A percentile compares a stretch with the other conserved stretches of the same genome.
phyloP scores from a whole-genome alignment of 768 basidiomycete species.

The Mycena kentingensis region DNA sequence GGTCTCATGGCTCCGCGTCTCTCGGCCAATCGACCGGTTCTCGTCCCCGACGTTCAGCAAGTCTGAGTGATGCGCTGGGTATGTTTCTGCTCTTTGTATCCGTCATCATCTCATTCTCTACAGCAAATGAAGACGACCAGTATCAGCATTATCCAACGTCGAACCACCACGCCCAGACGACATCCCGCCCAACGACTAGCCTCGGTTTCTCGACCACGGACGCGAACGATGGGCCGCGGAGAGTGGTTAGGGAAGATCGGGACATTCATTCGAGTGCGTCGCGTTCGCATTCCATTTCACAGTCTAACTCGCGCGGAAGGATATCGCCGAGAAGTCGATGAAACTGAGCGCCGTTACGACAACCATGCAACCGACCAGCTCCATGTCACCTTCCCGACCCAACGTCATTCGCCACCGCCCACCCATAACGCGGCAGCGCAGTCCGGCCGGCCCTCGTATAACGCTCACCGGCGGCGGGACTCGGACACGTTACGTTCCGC shows the following conservation, averaged over 20 bases:
- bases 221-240: constrained; percentile 35
- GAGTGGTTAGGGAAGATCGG: constrained; percentile 40
- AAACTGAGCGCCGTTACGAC: constrained; percentile 43
- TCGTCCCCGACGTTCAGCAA: constrained; percentile 76
- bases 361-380: constrained; percentile 28
- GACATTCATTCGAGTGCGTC: constrained; percentile 42
- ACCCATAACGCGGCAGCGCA: constrained; percentile 38
- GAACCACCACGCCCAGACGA: constrained; percentile 13
- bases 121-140: constrained; percentile 30
- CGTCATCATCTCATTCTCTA: constrained; percentile 1
- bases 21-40: constrained; percentile 45
- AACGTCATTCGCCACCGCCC: constrained; percentile 60
- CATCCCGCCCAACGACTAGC: constrained; percentile 46
- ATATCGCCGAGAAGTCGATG: constrained; percentile 39
- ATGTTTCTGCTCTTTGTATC: constrained; percentile 24
- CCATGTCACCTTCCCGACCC: constrained; percentile 49
- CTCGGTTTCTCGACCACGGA: constrained; percentile 33
- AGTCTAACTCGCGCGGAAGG: constrained; percentile 28
- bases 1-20: constrained; percentile 21
- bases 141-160: constrained; percentile 17
- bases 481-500: constrained; percentile 72
- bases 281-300: constrained; percentile 2
- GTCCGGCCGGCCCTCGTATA: constrained; percentile 39
- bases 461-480: constrained; percentile 66
- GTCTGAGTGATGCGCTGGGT: constrained; percentile 67